Conservation (phyloP, 805 yeast species). For the Teunomyces barrocoloradensis region DNA sequence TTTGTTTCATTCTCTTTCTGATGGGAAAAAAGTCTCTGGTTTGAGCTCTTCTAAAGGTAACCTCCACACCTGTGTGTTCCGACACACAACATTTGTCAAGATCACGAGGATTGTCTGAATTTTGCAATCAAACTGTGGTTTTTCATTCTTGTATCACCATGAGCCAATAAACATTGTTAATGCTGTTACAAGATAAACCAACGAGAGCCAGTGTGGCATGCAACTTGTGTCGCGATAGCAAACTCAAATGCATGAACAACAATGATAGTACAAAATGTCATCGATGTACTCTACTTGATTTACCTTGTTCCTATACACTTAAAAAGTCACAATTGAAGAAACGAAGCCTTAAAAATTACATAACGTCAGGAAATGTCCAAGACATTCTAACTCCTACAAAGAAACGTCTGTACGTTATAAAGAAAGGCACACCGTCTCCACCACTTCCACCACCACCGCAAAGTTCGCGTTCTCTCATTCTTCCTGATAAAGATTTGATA, state of each 20-base stretch:
- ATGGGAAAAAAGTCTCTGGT: no score
- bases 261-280: constrained; percentile 13
- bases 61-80: neutral
- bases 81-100: neutral
- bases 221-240: constrained; percentile 12
- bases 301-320: constrained; percentile 19
- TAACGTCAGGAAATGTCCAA: neutral
- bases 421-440: neutral
- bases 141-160: neutral
- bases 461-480: neutral
- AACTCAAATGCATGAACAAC: constrained; percentile 12
- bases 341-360: constrained; percentile 7
- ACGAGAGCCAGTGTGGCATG: constrained; percentile 14
- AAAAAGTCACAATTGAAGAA: constrained; percentile 20
- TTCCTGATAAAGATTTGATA: constrained; percentile 15
- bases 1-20: no score
- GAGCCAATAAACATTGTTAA: neutral
- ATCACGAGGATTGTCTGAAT: constrained; percentile 1
- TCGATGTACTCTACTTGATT: constrained; percentile 15
- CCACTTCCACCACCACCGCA: neutral
- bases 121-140: constrained; percentile 3
- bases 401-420: neutral
- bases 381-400: neutral
- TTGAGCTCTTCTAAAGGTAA: neutral
- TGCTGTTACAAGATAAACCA: constrained; percentile 1